A percentile compares a stretch with the other conserved stretches of the same genome.
Conservation (phyloP, 169 alveolate species). For the Ichthyophthirius multifiliis region DNA sequence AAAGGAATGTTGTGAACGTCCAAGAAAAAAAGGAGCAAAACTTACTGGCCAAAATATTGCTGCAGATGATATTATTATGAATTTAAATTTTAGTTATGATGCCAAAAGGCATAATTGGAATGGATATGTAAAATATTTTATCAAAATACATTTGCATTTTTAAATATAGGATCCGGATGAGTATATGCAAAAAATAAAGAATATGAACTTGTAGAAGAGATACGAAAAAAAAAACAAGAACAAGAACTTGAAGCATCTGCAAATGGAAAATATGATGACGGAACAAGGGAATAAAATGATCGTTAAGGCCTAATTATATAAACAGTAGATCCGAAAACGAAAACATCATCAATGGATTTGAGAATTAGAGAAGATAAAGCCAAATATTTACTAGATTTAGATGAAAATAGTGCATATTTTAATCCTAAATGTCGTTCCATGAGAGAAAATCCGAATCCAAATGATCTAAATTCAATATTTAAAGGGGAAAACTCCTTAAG, state of each 20-base stretch:
- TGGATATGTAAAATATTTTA: constrained; percentile 68
- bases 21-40: constrained; percentile 96
- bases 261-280: constrained; percentile 39
- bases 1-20: constrained; percentile 96
- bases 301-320: constrained; percentile 60
- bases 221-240: constrained; percentile 60
- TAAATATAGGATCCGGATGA: constrained; percentile 79
- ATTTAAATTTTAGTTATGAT: constrained; percentile 89
- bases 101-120: constrained; percentile 97
- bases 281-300: constrained; percentile 59
- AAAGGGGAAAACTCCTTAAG: constrained; percentile 49
- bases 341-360: constrained; percentile 88
- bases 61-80: constrained; percentile 90
- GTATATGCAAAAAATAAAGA: constrained; percentile 86
- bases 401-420: constrained; percentile 93
- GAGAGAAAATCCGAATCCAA: constrained; percentile 87
- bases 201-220: constrained; percentile 88
- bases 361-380: constrained; percentile 98
- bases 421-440: constrained; percentile 96
- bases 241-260: constrained; percentile 51
- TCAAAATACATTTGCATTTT: not conserved
- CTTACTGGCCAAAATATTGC: constrained; percentile 87
- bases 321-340: constrained; percentile 73
- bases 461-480: constrained; percentile 31
- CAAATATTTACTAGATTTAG: constrained; percentile 93